These are phyloP conservation scores for Knufia petricola DNA, from an alignment of 2,329 filamentous ascomycete genomes.

Conservation along the genomic window DNA sequence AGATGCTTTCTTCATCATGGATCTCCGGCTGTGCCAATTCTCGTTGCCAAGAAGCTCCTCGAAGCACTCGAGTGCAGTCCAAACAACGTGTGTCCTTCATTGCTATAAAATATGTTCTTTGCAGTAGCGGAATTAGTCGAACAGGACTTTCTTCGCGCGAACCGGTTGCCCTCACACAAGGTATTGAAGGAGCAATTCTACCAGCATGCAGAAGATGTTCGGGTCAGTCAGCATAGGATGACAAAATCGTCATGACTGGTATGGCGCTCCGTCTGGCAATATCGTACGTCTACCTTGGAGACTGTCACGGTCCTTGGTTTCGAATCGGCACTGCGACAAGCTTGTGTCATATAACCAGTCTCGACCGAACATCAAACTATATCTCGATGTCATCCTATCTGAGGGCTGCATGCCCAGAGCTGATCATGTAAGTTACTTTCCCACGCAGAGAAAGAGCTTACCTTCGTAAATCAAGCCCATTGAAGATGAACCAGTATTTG, in stretches of 20 bases:
- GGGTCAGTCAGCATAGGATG: slow-evolving; percentile 23
- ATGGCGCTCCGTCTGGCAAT: slow-evolving; percentile 35
- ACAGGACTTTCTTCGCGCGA: slow-evolving; percentile 22
- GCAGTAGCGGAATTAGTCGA: slow-evolving; percentile 28
- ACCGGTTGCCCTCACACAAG: slow-evolving; percentile 28
- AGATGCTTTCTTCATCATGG: slow-evolving; percentile 13
- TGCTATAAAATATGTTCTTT: slow-evolving; percentile 35
- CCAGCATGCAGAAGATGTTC: slow-evolving; percentile 27
- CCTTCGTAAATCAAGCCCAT: too few relatives aligned
- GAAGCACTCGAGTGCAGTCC: slow-evolving; percentile 4
- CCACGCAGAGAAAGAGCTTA: too few relatives aligned
- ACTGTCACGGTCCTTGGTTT: slow-evolving; percentile 37
- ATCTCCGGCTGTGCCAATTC: slow-evolving; percentile 12
- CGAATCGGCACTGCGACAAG: slow-evolving; percentile 39
- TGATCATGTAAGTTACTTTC: too few relatives aligned
- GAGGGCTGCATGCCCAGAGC: too few relatives aligned
- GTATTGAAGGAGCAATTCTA: slow-evolving; percentile 31
- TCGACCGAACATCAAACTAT: slow-evolving; percentile 30
- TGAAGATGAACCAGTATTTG: too few relatives aligned
- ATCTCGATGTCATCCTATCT: slow-evolving; percentile 11
- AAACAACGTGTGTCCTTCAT: slow-evolving; percentile 16
- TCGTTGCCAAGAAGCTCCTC: slow-evolving; percentile 12
- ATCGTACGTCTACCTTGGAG: slow-evolving; percentile 35
- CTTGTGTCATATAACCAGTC: slow-evolving; percentile 35
- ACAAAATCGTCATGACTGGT: slow-evolving; percentile 35